These are phyloP conservation scores for Diplosphaera chodatii DNA, from an alignment of 139 green algal genomes.

Conservation along the genomic window DNA sequence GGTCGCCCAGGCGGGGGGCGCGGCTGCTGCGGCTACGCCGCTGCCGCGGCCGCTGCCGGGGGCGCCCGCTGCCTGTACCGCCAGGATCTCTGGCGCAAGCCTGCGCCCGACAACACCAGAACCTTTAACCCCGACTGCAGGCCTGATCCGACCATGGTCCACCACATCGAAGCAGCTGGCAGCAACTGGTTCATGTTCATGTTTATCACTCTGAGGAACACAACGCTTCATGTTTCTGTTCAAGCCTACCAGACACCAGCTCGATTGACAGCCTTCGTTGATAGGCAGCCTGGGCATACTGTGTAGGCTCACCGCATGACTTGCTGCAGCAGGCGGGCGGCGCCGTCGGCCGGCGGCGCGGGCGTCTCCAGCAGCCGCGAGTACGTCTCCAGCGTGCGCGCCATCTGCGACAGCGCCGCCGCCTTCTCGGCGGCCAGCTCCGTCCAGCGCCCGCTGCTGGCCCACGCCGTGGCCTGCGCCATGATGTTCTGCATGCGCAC, in stretches of 20 bases:
- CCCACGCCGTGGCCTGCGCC: conserved; percentile 28
- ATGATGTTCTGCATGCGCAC: not conserved
- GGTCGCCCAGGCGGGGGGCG: conserved; percentile 35
- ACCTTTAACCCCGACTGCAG: no score
- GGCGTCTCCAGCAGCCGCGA: conserved; percentile 50
- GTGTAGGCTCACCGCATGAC: conserved; percentile 59
- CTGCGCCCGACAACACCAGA: no score
- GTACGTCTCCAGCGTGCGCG: conserved; percentile 51
- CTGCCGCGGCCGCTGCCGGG: no score
- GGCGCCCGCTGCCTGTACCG: not conserved
- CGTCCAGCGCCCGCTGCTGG: conserved; percentile 32
- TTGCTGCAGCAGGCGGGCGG: conserved; percentile 52
- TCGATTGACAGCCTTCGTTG: no score
- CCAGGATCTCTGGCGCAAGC: not conserved
- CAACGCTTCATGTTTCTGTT: no score
- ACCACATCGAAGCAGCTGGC: no score
- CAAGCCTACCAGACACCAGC: no score
- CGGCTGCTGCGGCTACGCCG: not conserved
- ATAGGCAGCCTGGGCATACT: no score
- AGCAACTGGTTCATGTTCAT: no score
- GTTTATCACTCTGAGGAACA: no score
- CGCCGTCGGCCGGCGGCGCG: conserved; percentile 43
- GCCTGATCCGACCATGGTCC: no score
- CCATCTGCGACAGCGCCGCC: conserved; percentile 39
- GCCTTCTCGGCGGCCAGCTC: conserved; percentile 48